Evolutionary conservation across 164 flowering plant genomes (phyloP), one percentile per base, ranked within the genome.

Genomic region (Vitis amurensis): DNA sequence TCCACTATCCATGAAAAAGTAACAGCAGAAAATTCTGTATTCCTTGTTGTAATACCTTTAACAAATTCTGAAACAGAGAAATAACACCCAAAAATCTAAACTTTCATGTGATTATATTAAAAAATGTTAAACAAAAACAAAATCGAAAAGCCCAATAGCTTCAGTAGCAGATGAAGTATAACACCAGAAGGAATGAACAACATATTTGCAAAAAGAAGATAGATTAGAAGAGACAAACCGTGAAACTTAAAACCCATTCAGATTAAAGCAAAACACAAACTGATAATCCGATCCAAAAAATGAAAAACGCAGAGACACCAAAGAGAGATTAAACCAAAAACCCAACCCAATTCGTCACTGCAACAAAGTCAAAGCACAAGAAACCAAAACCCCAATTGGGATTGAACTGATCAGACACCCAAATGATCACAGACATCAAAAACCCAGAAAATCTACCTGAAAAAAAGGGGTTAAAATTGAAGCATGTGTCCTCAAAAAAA

Each of bases 381-480:
- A 50, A 52, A 30, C 37, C 19, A 67, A 56, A 56, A 44, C 74
- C 56, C 71, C 51, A 49, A 37, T 51, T 72, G 58, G 50, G 12
- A 63, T 56, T 64, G 11, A 59, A 11, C 48, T 49, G 19, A 61
- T 61, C 56, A 61, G 16, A 62, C 48, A 66, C 59, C 12, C 19
- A 58, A 50, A 62, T 64, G 31, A 61, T 27, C 68, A 74, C 11
- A 74, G 57, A 47, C 9, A n/a, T 16, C 59, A 48, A 60, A 65
- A 44, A 64, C 29, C 48, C 65, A 59, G 31, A 69, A 74, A 70
- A n/a, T 37, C 58, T 14, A 70, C 59, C 55, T 56, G 14, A 37
- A 51, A 68, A 63, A 19, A 1, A 30, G 31, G 48, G 16, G 11
- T 2, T 51, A 16, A 52, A 37, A 27, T 37, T 11, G 17, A 51